phyloP scores from a whole-genome alignment of 208 protist species.

The Porcisia hertigi region DNA sequence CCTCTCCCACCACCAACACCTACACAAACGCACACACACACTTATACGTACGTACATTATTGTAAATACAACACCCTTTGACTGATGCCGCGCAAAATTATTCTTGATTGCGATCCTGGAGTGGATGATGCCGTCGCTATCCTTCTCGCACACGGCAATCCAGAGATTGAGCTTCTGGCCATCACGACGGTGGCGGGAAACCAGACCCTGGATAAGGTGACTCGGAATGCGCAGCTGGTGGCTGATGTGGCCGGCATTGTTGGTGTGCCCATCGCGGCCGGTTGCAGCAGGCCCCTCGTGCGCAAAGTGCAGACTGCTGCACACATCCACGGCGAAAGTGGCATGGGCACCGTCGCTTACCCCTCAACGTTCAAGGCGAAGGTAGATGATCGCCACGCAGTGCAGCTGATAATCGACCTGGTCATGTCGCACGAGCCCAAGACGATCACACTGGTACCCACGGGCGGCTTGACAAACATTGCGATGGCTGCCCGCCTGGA shows the following conservation, averaged over 20 bases:
- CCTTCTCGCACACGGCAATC: conserved; percentile 61
- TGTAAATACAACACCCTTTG: neutral
- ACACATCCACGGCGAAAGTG: conserved; percentile 80
- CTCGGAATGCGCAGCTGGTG: conserved; percentile 57
- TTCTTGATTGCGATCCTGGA: conserved; percentile 88
- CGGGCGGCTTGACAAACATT: conserved; percentile 84
- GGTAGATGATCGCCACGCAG: conserved; percentile 49
- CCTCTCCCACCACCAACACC: no score
- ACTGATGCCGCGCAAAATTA: conserved; percentile 59
- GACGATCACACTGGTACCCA: conserved; percentile 62
- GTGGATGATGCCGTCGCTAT: conserved; percentile 86
- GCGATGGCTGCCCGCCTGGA: conserved; percentile 69
- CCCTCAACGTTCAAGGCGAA: conserved; percentile 26
- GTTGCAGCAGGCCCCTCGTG: conserved; percentile 50
- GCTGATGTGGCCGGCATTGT: conserved; percentile 40
- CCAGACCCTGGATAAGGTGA: conserved; percentile 83
- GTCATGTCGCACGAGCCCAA: conserved; percentile 58
- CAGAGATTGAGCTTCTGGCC: conserved; percentile 69
- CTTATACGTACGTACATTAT: no score
- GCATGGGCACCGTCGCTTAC: conserved; percentile 52
- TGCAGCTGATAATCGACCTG: conserved; percentile 57
- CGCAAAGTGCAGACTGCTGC: conserved; percentile 30
- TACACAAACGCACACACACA: no score
- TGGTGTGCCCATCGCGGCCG: conserved; percentile 50
- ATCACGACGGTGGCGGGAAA: conserved; percentile 85